A percentile compares a stretch with the other conserved stretches of the same genome.
Evolutionary conservation across 495 filamentous ascomycete genomes (phyloP).

Genomic region (Penicillium salamii): DNA sequence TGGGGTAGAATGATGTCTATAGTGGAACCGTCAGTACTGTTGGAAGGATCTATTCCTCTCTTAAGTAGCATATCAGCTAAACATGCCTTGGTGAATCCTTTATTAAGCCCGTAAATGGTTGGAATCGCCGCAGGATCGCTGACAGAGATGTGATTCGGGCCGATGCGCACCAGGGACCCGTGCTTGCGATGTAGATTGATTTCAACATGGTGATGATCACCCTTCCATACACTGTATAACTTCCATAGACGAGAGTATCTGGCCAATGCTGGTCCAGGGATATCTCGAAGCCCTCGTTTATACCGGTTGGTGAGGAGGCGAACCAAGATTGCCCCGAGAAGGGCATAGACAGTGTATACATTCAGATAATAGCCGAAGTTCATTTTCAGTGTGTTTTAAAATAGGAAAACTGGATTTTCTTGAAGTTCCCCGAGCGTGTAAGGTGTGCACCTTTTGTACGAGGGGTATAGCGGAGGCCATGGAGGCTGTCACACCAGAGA

Average conservation of each 20-base stretch:
- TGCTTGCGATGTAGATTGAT: slow-evolving; percentile 38
- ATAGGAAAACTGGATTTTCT: too few species aligned
- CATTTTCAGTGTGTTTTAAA: too few species aligned
- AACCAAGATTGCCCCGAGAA: slow-evolving; percentile 1
- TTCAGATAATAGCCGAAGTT: not conserved
- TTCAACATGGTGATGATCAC: slow-evolving; percentile 27
- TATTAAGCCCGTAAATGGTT: slow-evolving; percentile 38
- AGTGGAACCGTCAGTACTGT: not conserved
- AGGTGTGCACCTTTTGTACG: too few species aligned
- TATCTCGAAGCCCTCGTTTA: slow-evolving; percentile 14
- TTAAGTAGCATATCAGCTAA: too few species aligned
- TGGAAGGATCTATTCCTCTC: too few species aligned
- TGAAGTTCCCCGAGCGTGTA: too few species aligned
- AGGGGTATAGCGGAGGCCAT: too few species aligned
- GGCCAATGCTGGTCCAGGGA: slow-evolving; percentile 36
- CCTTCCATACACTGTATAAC: slow-evolving; percentile 31
- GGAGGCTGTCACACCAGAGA: too few species aligned
- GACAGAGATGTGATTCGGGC: slow-evolving; percentile 37
- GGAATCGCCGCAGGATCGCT: slow-evolving; percentile 34
- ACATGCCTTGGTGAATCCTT: slow-evolving; percentile 37
- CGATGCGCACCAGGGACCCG: slow-evolving; percentile 39
- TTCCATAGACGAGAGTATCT: slow-evolving; percentile 36
- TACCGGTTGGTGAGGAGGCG: slow-evolving; percentile 12
- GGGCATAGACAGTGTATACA: not conserved
- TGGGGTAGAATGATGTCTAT: slow-evolving; percentile 43